Percentiles rank a stretch among this genome's conserved stretches.
phyloP scores from a whole-genome alignment of 2,329 filamentous ascomycete genomes.

The Bipolaris sorokiniana region DNA sequence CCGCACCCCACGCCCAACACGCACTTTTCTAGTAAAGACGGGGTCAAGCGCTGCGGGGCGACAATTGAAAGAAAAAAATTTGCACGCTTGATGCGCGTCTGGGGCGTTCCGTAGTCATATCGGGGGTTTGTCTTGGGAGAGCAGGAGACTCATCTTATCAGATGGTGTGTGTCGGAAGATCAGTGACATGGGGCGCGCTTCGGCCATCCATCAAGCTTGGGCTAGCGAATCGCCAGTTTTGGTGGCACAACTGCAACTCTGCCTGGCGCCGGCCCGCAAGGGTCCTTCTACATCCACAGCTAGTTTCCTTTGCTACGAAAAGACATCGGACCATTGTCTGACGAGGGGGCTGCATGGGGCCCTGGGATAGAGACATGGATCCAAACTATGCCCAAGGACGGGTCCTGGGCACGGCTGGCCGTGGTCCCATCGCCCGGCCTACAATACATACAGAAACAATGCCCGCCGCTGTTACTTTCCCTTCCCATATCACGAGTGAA shows the following conservation, averaged over 20 bases:
- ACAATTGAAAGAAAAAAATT: constrained; percentile 26
- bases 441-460: constrained; percentile 21
- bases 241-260: constrained; percentile 19
- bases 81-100: constrained; percentile 33
- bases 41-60: constrained; percentile 36
- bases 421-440: too few relatives aligned
- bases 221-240: constrained; percentile 17
- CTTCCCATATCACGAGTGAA: constrained; percentile 16
- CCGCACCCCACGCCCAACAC: constrained; percentile 27
- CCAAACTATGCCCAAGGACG: constrained; percentile 20
- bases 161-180: constrained; percentile 35
- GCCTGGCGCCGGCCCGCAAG: constrained; percentile 30
- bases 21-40: constrained; percentile 14
- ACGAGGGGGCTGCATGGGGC: constrained; percentile 29
- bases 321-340: constrained; percentile 39
- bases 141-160: constrained; percentile 33
- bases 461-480: constrained; percentile 23
- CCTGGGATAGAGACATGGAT: constrained; percentile 25
- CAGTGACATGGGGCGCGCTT: constrained; percentile 12
- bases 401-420: constrained; percentile 20
- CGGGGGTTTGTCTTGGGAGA: too few relatives aligned
- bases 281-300: constrained; percentile 5
- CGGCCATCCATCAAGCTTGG: constrained; percentile 5
- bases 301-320: constrained; percentile 16
- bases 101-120: neutral